Percentiles rank a stretch among this genome's conserved stretches.
phyloP scores from a whole-genome alignment of 1,139 yeast genomes.

The Wickerhamomyces sp. region DNA sequence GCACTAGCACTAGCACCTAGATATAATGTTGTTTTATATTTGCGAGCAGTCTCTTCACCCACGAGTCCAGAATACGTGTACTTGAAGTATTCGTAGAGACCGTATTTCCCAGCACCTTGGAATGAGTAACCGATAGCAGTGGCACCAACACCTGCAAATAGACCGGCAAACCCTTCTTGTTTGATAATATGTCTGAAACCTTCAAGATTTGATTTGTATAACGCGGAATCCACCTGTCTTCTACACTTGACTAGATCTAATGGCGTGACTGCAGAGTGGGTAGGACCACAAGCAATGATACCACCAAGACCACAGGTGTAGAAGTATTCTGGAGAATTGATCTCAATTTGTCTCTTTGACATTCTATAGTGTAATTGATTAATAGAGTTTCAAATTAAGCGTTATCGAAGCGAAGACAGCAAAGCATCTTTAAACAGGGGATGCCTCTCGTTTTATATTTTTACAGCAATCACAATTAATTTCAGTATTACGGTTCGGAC shows the following conservation, averaged over 20 bases:
- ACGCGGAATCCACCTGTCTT: slow-evolving; percentile 70
- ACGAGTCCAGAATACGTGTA: slow-evolving; percentile 63
- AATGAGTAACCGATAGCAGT: slow-evolving; percentile 86
- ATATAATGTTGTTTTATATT: slow-evolving; percentile 69
- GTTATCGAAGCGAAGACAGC: too few relatives aligned
- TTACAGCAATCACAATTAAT: too few relatives aligned
- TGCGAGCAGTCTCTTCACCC: slow-evolving; percentile 58
- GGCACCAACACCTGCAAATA: slow-evolving; percentile 86
- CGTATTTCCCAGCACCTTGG: slow-evolving; percentile 97
- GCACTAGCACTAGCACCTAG: slow-evolving; percentile 88
- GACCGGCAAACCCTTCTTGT: slow-evolving; percentile 65
- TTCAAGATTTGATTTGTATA: slow-evolving; percentile 70
- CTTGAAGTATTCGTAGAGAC: slow-evolving; percentile 87
- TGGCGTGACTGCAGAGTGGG: slow-evolving; percentile 90
- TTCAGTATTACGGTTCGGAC: too few relatives aligned
- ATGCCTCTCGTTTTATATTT: too few relatives aligned
- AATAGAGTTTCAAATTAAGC: too few relatives aligned
- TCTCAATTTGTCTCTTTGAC: slow-evolving; percentile 11
- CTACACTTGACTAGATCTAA: slow-evolving; percentile 90
- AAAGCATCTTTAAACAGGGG: too few relatives aligned
- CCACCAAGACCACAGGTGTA: slow-evolving; percentile 89
- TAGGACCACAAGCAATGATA: slow-evolving; percentile 86
- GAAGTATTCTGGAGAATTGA: slow-evolving; percentile 69
- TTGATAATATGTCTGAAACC: slow-evolving; percentile 74
- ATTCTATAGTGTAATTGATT: too few relatives aligned